These are phyloP conservation scores for Cucumis melo DNA, from an alignment of 306 rosid genomes.

Conservation along the genomic window DNA sequence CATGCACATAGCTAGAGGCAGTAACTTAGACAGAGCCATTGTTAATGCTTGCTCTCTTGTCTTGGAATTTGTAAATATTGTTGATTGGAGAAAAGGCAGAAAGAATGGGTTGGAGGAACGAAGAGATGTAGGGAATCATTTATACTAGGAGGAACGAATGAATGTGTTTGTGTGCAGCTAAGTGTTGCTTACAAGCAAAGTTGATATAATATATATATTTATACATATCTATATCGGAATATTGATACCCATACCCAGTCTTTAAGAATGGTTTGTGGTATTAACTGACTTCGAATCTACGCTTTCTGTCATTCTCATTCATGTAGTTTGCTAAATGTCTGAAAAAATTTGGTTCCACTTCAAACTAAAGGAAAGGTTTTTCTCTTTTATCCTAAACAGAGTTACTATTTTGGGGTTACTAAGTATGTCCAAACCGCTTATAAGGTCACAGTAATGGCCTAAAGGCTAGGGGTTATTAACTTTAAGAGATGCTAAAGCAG, in stretches of 20 bases:
- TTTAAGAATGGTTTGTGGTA: constrained; percentile 30
- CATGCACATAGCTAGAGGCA: constrained; percentile 19
- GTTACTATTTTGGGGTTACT: too few relatives aligned
- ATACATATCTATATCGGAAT: too few relatives aligned
- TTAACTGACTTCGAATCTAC: constrained; percentile 22
- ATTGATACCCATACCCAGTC: constrained; percentile 20
- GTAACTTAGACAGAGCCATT: constrained; percentile 33
- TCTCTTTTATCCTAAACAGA: neutral
- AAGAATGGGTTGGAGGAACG: neutral
- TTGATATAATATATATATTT: neutral
- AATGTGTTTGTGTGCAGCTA: neutral
- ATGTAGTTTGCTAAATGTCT: neutral
- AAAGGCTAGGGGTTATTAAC: too few relatives aligned
- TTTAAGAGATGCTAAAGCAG: too few relatives aligned
- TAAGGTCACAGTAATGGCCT: too few relatives aligned
- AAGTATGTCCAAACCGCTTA: too few relatives aligned
- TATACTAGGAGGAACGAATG: constrained; percentile 7
- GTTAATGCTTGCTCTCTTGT: neutral
- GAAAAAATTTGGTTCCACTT: neutral
- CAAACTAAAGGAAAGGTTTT: neutral
- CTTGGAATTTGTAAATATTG: neutral
- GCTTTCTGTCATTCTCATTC: constrained; percentile 1
- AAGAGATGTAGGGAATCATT: constrained; percentile 9
- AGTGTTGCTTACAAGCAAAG: constrained; percentile 43
- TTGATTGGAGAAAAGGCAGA: neutral